phyloP scores from a whole-genome alignment of 306 rosid species.

The Calophaca sinica region DNA sequence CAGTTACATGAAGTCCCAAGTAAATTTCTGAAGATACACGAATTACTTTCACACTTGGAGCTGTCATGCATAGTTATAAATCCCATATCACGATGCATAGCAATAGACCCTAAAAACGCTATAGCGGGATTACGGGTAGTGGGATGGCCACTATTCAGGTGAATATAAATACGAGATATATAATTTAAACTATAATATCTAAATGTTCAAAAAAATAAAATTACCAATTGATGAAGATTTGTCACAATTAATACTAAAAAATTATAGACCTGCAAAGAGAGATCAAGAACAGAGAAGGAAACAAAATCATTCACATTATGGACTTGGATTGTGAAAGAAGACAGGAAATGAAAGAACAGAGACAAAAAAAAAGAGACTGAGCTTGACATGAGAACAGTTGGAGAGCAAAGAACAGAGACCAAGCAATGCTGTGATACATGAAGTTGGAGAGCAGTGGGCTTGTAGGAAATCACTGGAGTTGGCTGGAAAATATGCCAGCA shows the following conservation, averaged over 20 bases:
- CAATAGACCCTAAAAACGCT: background rate
- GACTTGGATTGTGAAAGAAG: background rate
- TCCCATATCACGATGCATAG: background rate
- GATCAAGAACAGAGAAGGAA: background rate
- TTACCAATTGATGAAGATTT: background rate
- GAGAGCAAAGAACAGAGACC: slow-evolving; percentile 1
- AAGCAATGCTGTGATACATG: slow-evolving; percentile 1
- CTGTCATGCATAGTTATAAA: too few species aligned
- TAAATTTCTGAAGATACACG: background rate
- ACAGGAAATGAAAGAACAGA: background rate
- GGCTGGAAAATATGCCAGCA: slow-evolving; percentile 2
- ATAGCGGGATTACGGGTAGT: too few species aligned
- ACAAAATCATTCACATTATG: background rate
- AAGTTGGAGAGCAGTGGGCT: background rate
- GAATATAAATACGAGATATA: too few species aligned
- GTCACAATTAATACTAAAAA: background rate
- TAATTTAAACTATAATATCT: background rate
- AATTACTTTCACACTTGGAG: background rate
- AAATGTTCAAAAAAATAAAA: background rate
- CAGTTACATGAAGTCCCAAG: background rate
- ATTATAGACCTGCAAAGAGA: background rate
- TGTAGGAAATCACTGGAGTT: slow-evolving; percentile 15
- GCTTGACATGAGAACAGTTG: background rate
- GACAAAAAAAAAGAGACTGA: background rate
- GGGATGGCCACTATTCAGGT: too few species aligned